Evolutionary conservation across 768 basidiomycete species (phyloP).

Genomic region (Termitomyces sp.): DNA sequence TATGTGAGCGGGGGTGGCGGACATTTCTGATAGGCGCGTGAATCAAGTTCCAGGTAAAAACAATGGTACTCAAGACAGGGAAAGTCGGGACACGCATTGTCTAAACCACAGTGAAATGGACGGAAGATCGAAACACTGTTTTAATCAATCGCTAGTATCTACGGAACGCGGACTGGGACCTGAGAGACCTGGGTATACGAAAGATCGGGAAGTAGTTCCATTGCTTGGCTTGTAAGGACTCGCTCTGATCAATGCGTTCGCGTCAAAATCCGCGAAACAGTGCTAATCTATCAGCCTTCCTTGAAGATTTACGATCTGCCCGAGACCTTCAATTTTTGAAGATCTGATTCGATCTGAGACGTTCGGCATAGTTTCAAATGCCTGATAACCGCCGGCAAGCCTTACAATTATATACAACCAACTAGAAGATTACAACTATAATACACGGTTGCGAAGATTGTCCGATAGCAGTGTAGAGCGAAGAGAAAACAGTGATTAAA

Average conservation of each 20-base stretch:
- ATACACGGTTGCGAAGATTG: background rate
- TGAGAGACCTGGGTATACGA: background rate
- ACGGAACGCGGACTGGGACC: background rate
- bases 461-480: background rate
- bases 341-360: conserved; percentile 2
- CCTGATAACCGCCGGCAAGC: background rate
- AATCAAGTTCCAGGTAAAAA: background rate
- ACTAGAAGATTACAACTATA: background rate
- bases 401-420: background rate
- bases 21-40: too few species aligned
- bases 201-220: background rate
- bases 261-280: background rate
- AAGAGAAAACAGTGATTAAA: background rate
- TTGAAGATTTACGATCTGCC: background rate
- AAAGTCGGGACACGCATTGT: background rate
- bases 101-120: background rate
- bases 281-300: background rate
- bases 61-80: background rate
- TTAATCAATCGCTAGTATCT: background rate
- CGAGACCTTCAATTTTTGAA: background rate
- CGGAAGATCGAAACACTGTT: background rate
- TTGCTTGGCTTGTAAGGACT: background rate
- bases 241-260: background rate
- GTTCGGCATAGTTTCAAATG: background rate
- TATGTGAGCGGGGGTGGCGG: too few species aligned